Conservation (phyloP, 1,139 yeast species). For the Geotrichum candidum region DNA sequence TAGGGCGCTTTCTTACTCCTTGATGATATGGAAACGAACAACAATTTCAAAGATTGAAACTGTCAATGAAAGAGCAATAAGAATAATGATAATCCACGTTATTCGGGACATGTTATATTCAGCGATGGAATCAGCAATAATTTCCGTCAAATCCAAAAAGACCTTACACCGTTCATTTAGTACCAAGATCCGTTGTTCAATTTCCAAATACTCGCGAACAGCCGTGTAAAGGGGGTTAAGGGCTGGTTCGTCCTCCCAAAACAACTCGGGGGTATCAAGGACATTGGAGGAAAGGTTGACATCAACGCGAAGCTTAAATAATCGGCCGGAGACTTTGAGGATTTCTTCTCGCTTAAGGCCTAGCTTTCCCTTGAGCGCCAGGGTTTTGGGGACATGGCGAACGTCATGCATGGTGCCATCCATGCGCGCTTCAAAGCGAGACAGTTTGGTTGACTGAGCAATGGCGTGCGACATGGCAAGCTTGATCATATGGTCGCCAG, state of each 20-base stretch:
- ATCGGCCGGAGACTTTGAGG: conserved; percentile 78
- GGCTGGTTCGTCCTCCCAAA: conserved; percentile 96
- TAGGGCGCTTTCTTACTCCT: conserved; percentile 19
- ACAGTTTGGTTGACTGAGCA: conserved; percentile 89
- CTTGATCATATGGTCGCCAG: conserved; percentile 89
- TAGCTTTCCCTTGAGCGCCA: conserved; percentile 83
- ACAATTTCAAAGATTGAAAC: conserved; percentile 60
- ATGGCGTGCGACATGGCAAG: conserved; percentile 93
- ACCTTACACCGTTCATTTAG: conserved; percentile 91
- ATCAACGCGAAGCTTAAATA: conserved; percentile 86
- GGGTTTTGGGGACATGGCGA: conserved; percentile 76
- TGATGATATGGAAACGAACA: conserved; percentile 49
- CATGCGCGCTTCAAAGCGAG: conserved; percentile 88
- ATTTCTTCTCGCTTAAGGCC: conserved; percentile 76
- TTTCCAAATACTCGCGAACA: conserved; percentile 84
- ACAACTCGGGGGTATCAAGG: conserved; percentile 89
- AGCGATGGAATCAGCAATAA: conserved; percentile 88
- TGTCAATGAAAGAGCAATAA: conserved; percentile 69
- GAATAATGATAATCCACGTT: conserved; percentile 82
- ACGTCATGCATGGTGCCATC: conserved; percentile 78
- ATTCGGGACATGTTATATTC: conserved; percentile 87
- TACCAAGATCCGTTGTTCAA: conserved; percentile 89
- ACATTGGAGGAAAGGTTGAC: conserved; percentile 88
- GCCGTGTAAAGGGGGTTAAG: conserved; percentile 87
- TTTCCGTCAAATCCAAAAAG: conserved; percentile 85